These are phyloP conservation scores for Backusella psychrophila DNA, from an alignment of 192 early-diverging fungal species.

Conservation along the genomic window DNA sequence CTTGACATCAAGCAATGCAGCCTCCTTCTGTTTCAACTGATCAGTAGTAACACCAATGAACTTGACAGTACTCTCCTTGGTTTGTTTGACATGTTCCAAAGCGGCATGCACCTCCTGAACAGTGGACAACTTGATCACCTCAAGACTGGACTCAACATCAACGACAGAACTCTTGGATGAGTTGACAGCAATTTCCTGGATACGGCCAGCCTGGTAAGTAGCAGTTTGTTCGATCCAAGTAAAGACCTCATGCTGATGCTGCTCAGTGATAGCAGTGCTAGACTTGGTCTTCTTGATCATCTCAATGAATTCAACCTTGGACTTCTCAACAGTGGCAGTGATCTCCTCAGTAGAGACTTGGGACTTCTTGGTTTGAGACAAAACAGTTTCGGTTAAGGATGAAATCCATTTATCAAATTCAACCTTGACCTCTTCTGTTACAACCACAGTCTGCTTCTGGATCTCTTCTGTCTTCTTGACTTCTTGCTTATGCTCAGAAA, in stretches of 20 bases:
- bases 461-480: not conserved
- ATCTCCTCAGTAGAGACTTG: conserved; percentile 11
- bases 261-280: not conserved
- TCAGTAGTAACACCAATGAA: conserved; percentile 12
- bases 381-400: not conserved
- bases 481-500: conserved; percentile 6
- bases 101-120: conserved; percentile 9
- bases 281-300: conserved; percentile 7
- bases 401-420: conserved; percentile 13
- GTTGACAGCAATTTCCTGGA: conserved; percentile 10
- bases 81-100: conserved; percentile 11
- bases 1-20: conserved; percentile 11
- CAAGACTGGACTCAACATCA: conserved; percentile 2
- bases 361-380: not conserved
- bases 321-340: conserved; percentile 2
- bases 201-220: conserved; percentile 14
- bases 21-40: conserved; percentile 7
- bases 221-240: conserved; percentile 19
- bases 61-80: not conserved
- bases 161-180: not conserved
- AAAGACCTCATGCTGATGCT: conserved; percentile 10
- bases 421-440: conserved; percentile 6
- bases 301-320: not conserved
- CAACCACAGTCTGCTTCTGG: conserved; percentile 1
- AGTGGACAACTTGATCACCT: conserved; percentile 9